Conservation (phyloP, 208 protist species). For the Trypanosoma vivax region DNA sequence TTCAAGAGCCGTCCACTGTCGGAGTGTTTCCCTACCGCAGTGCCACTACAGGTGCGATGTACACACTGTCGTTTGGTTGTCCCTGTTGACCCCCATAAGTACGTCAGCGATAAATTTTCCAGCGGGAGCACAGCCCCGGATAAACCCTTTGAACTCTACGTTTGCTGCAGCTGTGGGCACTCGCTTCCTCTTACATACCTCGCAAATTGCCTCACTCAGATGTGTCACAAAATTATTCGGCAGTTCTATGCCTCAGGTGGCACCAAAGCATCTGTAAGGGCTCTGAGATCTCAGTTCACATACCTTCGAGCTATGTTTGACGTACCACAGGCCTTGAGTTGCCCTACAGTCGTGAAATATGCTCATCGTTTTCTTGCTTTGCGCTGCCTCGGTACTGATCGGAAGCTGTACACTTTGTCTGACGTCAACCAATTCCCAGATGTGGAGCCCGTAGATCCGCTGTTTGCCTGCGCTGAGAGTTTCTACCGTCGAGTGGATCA, state of each 20-base stretch:
- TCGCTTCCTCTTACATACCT: slow-evolving; percentile 56
- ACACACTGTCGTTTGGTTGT: slow-evolving; percentile 53
- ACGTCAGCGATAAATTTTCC: slow-evolving; percentile 51
- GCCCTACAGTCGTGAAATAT: slow-evolving; percentile 43
- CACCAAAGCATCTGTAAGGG: slow-evolving; percentile 40
- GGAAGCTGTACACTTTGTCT: slow-evolving; percentile 55
- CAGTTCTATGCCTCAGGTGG: slow-evolving; percentile 82
- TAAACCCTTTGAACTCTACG: slow-evolving; percentile 59
- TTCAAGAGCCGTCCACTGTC: slow-evolving; percentile 60
- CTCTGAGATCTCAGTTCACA: slow-evolving; percentile 73
- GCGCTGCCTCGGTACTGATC: slow-evolving; percentile 63
- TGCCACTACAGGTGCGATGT: slow-evolving; percentile 70
- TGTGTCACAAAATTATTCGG: slow-evolving; percentile 57
- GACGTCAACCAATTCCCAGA: slow-evolving; percentile 23
- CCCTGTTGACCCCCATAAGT: slow-evolving; percentile 74
- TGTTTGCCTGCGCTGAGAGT: slow-evolving; percentile 52
- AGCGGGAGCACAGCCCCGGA: slow-evolving; percentile 5
- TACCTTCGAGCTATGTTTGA: slow-evolving; percentile 88
- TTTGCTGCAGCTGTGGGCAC: slow-evolving; percentile 56
- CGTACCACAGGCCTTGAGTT: slow-evolving; percentile 74
- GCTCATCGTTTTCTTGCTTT: slow-evolving; percentile 52
- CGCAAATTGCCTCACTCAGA: slow-evolving; percentile 77
- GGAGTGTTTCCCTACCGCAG: slow-evolving; percentile 71
- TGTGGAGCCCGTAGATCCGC: slow-evolving; percentile 64
- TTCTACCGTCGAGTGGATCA: slow-evolving; percentile 86